phyloP scores from a whole-genome alignment of 495 filamentous ascomycete species.

The Penicillium desertorum region DNA sequence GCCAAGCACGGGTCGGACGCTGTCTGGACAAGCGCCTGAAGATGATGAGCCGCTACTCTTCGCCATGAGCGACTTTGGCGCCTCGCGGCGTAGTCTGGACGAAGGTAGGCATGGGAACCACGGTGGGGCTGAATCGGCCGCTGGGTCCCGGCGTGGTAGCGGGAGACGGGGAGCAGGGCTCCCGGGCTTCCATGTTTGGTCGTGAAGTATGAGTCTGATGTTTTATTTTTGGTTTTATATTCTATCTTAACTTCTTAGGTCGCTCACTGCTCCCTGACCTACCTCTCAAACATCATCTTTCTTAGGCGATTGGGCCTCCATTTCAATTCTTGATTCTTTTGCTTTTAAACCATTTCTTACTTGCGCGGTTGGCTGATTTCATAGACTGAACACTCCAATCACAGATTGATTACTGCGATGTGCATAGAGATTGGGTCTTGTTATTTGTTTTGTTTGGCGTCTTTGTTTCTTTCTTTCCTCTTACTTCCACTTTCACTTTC shows the following conservation, averaged over 20 bases:
- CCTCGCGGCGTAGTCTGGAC: slow-evolving; percentile 69
- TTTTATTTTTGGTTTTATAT: background rate
- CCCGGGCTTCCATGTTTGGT: slow-evolving; percentile 36
- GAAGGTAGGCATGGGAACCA: slow-evolving; percentile 57
- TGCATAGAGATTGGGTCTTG: slow-evolving; percentile 25
- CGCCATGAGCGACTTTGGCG: slow-evolving; percentile 81
- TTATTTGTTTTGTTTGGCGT: slow-evolving; percentile 8
- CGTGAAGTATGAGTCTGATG: slow-evolving; percentile 10
- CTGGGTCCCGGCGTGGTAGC: slow-evolving; percentile 43
- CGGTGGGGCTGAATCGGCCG: slow-evolving; percentile 31
- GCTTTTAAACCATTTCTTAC: slow-evolving; percentile 16
- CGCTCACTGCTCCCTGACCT: background rate
- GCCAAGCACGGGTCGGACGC: slow-evolving; percentile 33
- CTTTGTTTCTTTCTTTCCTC: background rate
- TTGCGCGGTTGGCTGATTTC: slow-evolving; percentile 18
- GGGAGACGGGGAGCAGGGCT: slow-evolving; percentile 40
- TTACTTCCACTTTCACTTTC: background rate
- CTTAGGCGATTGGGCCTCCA: background rate
- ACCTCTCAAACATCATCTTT: slow-evolving; percentile 5
- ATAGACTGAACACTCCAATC: slow-evolving; percentile 24
- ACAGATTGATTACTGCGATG: slow-evolving; percentile 13
- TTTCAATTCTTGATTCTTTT: slow-evolving; percentile 1
- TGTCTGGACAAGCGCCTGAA: slow-evolving; percentile 39
- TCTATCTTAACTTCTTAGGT: slow-evolving; percentile 2
- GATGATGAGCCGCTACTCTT: slow-evolving; percentile 86